Evolutionary conservation across 108 stramenopile genomes (phyloP), one percentile per base, ranked within the genome.

Genomic region (Aurantiochytrium sp.): DNA sequence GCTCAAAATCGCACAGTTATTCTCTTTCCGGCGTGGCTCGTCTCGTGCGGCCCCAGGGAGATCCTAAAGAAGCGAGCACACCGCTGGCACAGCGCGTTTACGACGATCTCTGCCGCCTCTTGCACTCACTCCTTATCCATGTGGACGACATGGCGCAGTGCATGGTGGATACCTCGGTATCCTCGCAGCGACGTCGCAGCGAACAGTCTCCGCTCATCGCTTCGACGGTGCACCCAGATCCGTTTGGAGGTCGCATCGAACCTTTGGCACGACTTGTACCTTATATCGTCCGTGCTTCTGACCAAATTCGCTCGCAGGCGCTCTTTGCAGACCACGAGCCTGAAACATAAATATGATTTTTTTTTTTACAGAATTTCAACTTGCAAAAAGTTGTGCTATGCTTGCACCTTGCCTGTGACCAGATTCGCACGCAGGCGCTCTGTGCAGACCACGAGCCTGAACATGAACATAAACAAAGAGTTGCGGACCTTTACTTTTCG

Each of bases 61-160:
- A 83, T 23, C 64, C 64, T 3, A 69, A 69, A 18, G 35, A 69
- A 69, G 76, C 76, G 12, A 35, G 19, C n/a, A 16, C n/a, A 6
- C 76, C 51, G n/a, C 45, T 53, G 6, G 76, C 76, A 23, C 76
- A 83, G 28, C 76, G 51, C 45, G 51, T 53, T 8, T 53, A 83
- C 5, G 76, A 83, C 23, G 76, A 83, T 14, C 51, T 83, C 10
- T 83, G 45, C 25, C 19, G 51, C 8, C 51, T 83, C 12, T 23
- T 83, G 19, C 49, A 53, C 76, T 53, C 51, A 6, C 28, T 83
- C 23, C n/a, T 83, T 6, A 47, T 53, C 12, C 45, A 83, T 35
- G 12, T 83, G 76, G 76, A 83, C 25, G 76, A 83, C 28, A 83
- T 83, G 49, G 45, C 76, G 2, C 76, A 83, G 76, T 83, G 76